These are phyloP conservation scores for Rhodomyrtus psidioides DNA, from an alignment of 441 rosid species.

Conservation along the genomic window DNA sequence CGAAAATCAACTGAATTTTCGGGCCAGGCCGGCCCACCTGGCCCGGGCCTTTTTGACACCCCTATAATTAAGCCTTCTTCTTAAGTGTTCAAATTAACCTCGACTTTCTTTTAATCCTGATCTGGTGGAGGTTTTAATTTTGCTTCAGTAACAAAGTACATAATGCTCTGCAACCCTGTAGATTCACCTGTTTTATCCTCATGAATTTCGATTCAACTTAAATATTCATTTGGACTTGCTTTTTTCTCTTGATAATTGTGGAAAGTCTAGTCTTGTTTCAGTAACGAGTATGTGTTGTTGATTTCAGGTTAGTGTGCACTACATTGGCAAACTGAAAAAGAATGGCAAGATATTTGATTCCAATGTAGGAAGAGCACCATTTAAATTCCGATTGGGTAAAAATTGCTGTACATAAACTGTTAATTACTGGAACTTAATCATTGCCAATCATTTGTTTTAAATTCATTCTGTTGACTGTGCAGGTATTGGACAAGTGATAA, in stretches of 20 bases:
- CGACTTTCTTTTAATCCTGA: not conserved
- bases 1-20: too few relatives aligned
- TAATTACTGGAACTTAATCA: not conserved
- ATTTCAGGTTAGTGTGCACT: slow-evolving; percentile 68
- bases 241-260: not conserved
- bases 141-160: not conserved
- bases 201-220: not conserved
- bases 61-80: not conserved
- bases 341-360: slow-evolving; percentile 82
- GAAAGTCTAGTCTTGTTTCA: not conserved
- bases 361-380: slow-evolving; percentile 65
- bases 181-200: not conserved
- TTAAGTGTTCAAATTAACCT: not conserved
- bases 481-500: slow-evolving; percentile 89
- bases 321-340: slow-evolving; percentile 86
- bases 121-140: not conserved
- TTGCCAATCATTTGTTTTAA: not conserved
- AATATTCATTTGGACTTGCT: not conserved
- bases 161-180: not conserved
- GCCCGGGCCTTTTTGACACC: too few relatives aligned
- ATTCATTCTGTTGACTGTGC: slow-evolving; percentile 9
- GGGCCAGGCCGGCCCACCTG: too few relatives aligned
- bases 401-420: not conserved
- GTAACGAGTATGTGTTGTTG: not conserved
- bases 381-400: slow-evolving; percentile 83